These are phyloP conservation scores for Polyporus arcularius DNA, from an alignment of 768 basidiomycete species.

Conservation along the genomic window DNA sequence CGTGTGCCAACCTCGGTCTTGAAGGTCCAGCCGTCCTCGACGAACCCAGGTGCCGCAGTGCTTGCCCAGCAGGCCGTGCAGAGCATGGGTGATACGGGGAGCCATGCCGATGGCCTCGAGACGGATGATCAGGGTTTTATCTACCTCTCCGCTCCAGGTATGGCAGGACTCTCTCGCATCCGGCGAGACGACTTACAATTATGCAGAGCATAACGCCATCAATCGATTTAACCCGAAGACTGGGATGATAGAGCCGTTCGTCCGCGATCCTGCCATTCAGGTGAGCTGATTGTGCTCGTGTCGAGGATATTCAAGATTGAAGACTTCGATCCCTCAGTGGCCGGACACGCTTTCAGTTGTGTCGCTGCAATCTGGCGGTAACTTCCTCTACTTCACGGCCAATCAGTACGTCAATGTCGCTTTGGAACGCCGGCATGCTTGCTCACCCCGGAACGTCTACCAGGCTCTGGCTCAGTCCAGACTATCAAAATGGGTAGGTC, in stretches of 20 bases:
- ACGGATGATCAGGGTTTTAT: slow-evolving; percentile 15
- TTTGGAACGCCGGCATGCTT: not conserved
- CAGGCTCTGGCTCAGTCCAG: slow-evolving; percentile 17
- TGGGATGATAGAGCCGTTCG: slow-evolving; percentile 15
- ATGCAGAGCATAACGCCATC: slow-evolving; percentile 16
- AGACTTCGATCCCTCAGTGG: slow-evolving; percentile 1
- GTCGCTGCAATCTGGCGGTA: slow-evolving; percentile 13
- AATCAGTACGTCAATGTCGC: slow-evolving; percentile 9
- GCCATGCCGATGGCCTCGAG: slow-evolving; percentile 20
- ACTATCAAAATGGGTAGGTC: slow-evolving; percentile 19
- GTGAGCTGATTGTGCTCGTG: not conserved
- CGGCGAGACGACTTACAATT: not conserved
- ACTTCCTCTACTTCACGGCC: slow-evolving; percentile 23
- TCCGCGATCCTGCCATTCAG: slow-evolving; percentile 23
- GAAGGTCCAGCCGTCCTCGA: slow-evolving; percentile 15
- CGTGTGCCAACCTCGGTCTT: slow-evolving; percentile 19
- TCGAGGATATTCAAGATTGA: not conserved
- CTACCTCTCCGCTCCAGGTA: slow-evolving; percentile 14
- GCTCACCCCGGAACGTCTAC: not conserved
- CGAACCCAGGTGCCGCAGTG: slow-evolving; percentile 11
- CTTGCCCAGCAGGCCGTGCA: slow-evolving; percentile 11
- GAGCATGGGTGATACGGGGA: slow-evolving; percentile 9
- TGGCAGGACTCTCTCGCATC: not conserved
- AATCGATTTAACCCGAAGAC: slow-evolving; percentile 13
- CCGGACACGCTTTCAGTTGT: slow-evolving; percentile 22